A percentile compares a stretch with the other conserved stretches of the same genome.
Evolutionary conservation across 176 grass and related monocot genomes (phyloP).

Genomic region (Dactylis glomerata): DNA sequence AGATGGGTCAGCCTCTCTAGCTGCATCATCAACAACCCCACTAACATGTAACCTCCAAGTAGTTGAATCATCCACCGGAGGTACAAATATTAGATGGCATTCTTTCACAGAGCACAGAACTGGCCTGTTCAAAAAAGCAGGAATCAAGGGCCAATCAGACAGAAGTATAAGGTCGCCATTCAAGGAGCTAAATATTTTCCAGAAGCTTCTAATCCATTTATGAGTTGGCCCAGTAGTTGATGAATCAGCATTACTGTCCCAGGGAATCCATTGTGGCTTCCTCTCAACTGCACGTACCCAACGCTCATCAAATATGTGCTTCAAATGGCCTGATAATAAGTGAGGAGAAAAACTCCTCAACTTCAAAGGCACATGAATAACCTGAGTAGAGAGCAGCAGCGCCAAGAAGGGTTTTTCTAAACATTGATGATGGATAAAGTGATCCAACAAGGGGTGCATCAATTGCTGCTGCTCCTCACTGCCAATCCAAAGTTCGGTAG

Average conservation of each 20-base stretch:
- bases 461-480: conserved; percentile 79
- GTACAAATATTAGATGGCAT: conserved; percentile 72
- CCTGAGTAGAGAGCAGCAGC: conserved; percentile 65
- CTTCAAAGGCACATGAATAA: conserved; percentile 73
- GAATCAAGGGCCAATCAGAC: conserved; percentile 90
- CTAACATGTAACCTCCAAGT: conserved; percentile 15
- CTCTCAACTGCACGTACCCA: conserved; percentile 54
- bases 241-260: conserved; percentile 56
- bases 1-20: conserved; percentile 13
- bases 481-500: conserved; percentile 86
- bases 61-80: conserved; percentile 51
- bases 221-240: conserved; percentile 52
- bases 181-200: conserved; percentile 67
- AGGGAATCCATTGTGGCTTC: conserved; percentile 66
- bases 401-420: conserved; percentile 72
- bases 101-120: conserved; percentile 77
- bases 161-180: conserved; percentile 78
- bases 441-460: conserved; percentile 70
- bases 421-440: conserved; percentile 87
- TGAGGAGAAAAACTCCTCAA: conserved; percentile 75
- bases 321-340: conserved; percentile 75
- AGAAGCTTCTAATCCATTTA: conserved; percentile 90
- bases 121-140: conserved; percentile 66
- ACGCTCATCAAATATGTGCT: conserved; percentile 53
- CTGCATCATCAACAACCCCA: conserved; percentile 16